Base-by-base conservation (phyloP, 257 asterid species). In the Hygrophila difformis region DNA sequence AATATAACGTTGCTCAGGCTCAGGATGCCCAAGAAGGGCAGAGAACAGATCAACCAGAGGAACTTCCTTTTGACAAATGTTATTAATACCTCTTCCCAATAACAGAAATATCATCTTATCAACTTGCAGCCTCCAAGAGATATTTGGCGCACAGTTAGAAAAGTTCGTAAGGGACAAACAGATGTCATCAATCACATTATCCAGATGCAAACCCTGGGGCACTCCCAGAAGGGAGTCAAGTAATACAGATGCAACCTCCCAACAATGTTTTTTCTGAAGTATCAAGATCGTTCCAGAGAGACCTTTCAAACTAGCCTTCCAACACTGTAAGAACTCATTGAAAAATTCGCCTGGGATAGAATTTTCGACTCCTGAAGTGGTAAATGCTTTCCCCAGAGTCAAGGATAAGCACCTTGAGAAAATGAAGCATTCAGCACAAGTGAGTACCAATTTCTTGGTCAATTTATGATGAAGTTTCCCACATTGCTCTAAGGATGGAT, bases 1-100 rank as follows among this genome's bases (percentile, higher is more conserved):
- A 47, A 89, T 72, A 62, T 79, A 89, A 12, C 96, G 76, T 49
- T 85, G 98, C 51, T 89, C 98, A 41, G 98, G 96, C 69, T 89
- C 98, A 12, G 81, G 82, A 72, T 89, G 94, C 57, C 80, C 78
- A 56, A 89, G 85, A 78, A 85, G 49, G 66, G 73, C 49, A 64
- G 60, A 70, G 74, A 85, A 79, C 40, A 85, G 60, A 70, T 77
- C 93, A 61, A 66, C 57, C 48, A 85, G 39, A 60, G 92, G 70
- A 53, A 22, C 62, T 70, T 77, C 85, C 62, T 68, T 60, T 64
- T 58, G 72, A 49, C 70, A 71, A 55, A 73, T 50, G 58, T 55
- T 70, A 18, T 69, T 77, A 54, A 75, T 63, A 18, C 83, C 83
- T 65, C 93, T 75, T 29, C 59, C 78, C 53, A 74, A 62, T 61